These are phyloP conservation scores for Monosporascus sp. DNA, from an alignment of 2,329 filamentous ascomycete genomes.

Conservation along the genomic window DNA sequence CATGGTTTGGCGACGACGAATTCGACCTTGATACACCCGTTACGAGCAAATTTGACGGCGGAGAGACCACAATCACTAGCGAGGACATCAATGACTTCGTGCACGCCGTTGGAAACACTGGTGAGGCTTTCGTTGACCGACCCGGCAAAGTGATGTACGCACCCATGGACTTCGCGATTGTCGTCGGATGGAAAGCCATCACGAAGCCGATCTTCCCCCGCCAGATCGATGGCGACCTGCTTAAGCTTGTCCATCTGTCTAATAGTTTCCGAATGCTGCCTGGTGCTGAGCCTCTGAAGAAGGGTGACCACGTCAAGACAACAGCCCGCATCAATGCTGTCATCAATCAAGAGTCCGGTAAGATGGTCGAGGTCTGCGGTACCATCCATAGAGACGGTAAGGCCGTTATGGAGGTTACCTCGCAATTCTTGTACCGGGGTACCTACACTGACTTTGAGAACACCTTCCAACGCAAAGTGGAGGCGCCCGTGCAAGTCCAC, in stretches of 20 bases:
- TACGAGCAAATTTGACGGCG: slow-evolving; percentile 85
- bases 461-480: slow-evolving; percentile 96
- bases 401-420: slow-evolving; percentile 96
- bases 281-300: slow-evolving; percentile 89
- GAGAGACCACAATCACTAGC: slow-evolving; percentile 77
- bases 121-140: slow-evolving; percentile 93
- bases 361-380: slow-evolving; percentile 99
- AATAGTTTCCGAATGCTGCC: slow-evolving; percentile 99
- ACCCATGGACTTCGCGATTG: slow-evolving; percentile 98
- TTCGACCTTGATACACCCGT: slow-evolving; percentile 81
- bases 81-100: slow-evolving; percentile 98
- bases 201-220: slow-evolving; percentile 99
- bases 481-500: slow-evolving; percentile 91
- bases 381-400: slow-evolving; percentile 81
- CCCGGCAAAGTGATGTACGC: slow-evolving; percentile 91
- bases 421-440: slow-evolving; percentile 95
- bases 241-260: slow-evolving; percentile 94
- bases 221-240: slow-evolving; percentile 89
- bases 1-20: slow-evolving; percentile 89
- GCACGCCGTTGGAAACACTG: slow-evolving; percentile 96
- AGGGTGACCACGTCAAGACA: slow-evolving; percentile 87
- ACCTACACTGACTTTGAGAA: slow-evolving; percentile 92
- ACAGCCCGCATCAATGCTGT: slow-evolving; percentile 96
- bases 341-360: slow-evolving; percentile 95
- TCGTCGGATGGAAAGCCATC: slow-evolving; percentile 98